Conservation (phyloP, 176 grass and related monocot genomes). For the Carex kokanica region DNA sequence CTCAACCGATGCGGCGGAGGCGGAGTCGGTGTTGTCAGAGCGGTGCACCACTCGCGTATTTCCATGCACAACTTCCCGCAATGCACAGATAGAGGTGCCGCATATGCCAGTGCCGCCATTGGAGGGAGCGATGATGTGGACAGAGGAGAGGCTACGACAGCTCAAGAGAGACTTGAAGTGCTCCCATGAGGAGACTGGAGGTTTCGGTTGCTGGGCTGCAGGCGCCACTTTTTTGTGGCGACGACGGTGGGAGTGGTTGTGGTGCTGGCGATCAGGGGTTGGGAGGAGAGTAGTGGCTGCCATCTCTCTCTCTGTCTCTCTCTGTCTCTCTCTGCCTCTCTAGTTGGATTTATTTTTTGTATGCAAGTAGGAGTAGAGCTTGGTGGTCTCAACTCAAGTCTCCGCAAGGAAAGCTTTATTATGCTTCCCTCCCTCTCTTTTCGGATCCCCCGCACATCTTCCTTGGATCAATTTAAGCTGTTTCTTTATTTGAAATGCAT, state of each 20-base stretch:
- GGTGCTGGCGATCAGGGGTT: slow-evolving; percentile 6
- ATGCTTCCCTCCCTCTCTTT: slow-evolving; percentile 16
- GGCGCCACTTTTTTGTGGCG: slow-evolving; percentile 52
- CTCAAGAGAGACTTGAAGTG: slow-evolving; percentile 80
- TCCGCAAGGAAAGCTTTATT: neutral
- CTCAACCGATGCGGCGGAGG: slow-evolving; percentile 32
- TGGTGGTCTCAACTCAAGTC: slow-evolving; percentile 11
- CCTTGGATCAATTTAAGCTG: neutral
- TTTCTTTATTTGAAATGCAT: neutral
- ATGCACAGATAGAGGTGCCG: slow-evolving; percentile 57
- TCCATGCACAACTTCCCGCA: slow-evolving; percentile 63
- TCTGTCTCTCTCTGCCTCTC: too few relatives aligned
- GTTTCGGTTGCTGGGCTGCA: neutral
- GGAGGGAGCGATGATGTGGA: slow-evolving; percentile 48
- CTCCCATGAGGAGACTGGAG: slow-evolving; percentile 54
- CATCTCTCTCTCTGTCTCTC: neutral
- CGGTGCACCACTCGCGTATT: slow-evolving; percentile 32
- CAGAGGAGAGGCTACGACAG: slow-evolving; percentile 54
- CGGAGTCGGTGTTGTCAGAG: slow-evolving; percentile 42
- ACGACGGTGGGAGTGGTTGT: slow-evolving; percentile 33
- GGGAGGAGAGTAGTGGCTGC: slow-evolving; percentile 45
- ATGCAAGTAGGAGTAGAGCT: neutral
- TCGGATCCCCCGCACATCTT: neutral
- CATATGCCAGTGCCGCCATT: slow-evolving; percentile 31
- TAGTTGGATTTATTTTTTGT: too few relatives aligned